Evolutionary conservation across 352 stramenopile species (phyloP).

Genomic region (Aphanomyces stellatus): DNA sequence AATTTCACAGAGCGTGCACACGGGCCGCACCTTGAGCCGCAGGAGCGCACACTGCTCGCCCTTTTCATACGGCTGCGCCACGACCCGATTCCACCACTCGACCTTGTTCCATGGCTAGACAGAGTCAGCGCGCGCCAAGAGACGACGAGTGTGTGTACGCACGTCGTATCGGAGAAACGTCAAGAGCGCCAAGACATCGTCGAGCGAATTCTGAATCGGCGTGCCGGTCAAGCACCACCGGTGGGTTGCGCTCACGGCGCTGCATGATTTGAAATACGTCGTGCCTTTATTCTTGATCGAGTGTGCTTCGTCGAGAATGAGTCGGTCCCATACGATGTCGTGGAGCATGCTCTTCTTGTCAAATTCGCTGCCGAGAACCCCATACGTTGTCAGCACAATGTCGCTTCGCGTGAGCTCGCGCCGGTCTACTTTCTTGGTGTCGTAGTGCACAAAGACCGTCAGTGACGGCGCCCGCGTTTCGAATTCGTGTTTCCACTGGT

Average conservation of each 20-base stretch:
- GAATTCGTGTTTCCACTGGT: conserved; percentile 84
- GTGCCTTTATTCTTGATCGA: conserved; percentile 85
- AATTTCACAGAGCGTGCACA: no score
- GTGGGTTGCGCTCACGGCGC: conserved; percentile 40
- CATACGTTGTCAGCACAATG: conserved; percentile 79
- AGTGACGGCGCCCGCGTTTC: conserved; percentile 46
- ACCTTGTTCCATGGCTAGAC: conserved; percentile 73
- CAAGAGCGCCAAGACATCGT: conserved; percentile 81
- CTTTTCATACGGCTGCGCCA: conserved; percentile 66
- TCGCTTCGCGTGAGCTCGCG: conserved; percentile 32
- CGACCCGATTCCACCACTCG: conserved; percentile 79
- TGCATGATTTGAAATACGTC: conserved; percentile 60
- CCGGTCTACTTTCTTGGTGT: conserved; percentile 35
- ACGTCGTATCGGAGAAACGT: conserved; percentile 72
- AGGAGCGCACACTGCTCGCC: conserved; percentile 51
- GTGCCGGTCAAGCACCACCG: conserved; percentile 89
- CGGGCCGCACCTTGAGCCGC: conserved; percentile 37
- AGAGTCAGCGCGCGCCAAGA: conserved; percentile 80
- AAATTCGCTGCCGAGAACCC: conserved; percentile 62
- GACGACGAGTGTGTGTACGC: conserved; percentile 25
- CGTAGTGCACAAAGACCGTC: conserved; percentile 60
- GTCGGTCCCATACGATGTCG: conserved; percentile 45
- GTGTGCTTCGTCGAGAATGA: conserved; percentile 89
- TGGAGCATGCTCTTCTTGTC: conserved; percentile 33
- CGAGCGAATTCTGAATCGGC: conserved; percentile 82